These are phyloP conservation scores for Chlorella ohadii DNA, from an alignment of 139 green algal genomes.

Conservation along the genomic window DNA sequence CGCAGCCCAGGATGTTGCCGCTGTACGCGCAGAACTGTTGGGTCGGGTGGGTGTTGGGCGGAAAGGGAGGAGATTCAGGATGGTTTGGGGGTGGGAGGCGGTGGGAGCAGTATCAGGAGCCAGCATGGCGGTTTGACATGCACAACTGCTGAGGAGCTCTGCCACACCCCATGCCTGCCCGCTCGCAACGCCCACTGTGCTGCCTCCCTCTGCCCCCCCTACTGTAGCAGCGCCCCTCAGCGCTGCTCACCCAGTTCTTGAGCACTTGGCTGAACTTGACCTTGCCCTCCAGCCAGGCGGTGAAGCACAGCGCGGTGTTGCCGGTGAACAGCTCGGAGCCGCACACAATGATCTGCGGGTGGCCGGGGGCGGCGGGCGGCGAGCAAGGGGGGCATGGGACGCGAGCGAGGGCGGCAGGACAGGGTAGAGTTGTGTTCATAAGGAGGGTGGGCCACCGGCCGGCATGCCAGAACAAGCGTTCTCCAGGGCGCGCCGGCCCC, in stretches of 20 bases:
- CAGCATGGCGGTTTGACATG: not conserved
- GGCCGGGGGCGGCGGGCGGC: not conserved
- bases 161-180: not conserved
- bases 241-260: slow-evolving; percentile 72
- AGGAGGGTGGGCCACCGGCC: too few species aligned
- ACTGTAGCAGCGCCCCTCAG: too few species aligned
- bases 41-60: not conserved
- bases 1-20: slow-evolving; percentile 88
- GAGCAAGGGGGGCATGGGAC: not conserved
- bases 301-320: slow-evolving; percentile 78
- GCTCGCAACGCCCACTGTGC: not conserved
- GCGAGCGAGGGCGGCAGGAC: not conserved
- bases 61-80: too few species aligned
- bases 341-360: slow-evolving; percentile 37
- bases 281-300: slow-evolving; percentile 72
- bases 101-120: not conserved
- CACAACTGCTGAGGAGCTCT: too few species aligned
- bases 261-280: slow-evolving; percentile 36
- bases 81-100: not conserved
- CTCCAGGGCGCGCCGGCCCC: too few species aligned
- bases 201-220: too few species aligned
- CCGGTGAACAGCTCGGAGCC: slow-evolving; percentile 91
- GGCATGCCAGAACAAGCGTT: too few species aligned
- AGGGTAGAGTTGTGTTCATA: too few species aligned
- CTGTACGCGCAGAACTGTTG: slow-evolving; percentile 56